phyloP scores from a whole-genome alignment of 2,329 filamentous ascomycete genomes.

The Chaetomiaceae sp. region DNA sequence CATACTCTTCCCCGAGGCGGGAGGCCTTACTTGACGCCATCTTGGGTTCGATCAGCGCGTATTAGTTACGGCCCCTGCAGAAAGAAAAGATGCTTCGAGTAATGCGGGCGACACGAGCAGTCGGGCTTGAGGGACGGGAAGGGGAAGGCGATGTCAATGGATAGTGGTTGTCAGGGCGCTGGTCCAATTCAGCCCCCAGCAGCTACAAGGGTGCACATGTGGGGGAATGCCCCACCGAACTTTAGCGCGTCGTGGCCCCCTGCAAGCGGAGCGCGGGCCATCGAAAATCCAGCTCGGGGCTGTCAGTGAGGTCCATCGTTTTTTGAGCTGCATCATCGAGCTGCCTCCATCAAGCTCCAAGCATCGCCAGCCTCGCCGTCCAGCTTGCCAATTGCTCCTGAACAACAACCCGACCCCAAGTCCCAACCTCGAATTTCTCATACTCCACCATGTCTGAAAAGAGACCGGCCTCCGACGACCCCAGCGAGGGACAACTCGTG shows the following conservation, averaged over 20 bases:
- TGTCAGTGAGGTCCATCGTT: not conserved
- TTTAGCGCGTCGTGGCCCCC: not conserved
- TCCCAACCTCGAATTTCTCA: not conserved
- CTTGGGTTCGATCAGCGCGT: slow-evolving; percentile 22
- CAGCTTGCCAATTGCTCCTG: not conserved
- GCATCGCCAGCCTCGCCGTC: not conserved
- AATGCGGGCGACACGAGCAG: not conserved
- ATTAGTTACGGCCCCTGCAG: no score
- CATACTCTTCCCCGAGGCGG: slow-evolving; percentile 59
- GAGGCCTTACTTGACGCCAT: slow-evolving; percentile 60
- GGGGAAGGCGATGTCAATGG: not conserved
- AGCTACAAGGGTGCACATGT: slow-evolving; percentile 21
- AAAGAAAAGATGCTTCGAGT: not conserved
- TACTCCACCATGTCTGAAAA: slow-evolving; percentile 77
- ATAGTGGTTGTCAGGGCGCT: not conserved
- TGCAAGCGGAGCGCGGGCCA: slow-evolving; percentile 22
- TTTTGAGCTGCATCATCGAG: slow-evolving; percentile 7
- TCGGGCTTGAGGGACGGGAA: not conserved
- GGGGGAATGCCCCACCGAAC: slow-evolving; percentile 5
- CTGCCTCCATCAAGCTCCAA: not conserved
- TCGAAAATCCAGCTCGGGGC: slow-evolving; percentile 29
- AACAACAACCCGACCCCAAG: not conserved
- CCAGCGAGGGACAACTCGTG: slow-evolving; percentile 71
- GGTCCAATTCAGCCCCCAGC: not conserved
- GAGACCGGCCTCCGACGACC: slow-evolving; percentile 80